phyloP scores from a whole-genome alignment of 2,329 filamentous ascomycete genomes.

The Beauveria sp. region DNA sequence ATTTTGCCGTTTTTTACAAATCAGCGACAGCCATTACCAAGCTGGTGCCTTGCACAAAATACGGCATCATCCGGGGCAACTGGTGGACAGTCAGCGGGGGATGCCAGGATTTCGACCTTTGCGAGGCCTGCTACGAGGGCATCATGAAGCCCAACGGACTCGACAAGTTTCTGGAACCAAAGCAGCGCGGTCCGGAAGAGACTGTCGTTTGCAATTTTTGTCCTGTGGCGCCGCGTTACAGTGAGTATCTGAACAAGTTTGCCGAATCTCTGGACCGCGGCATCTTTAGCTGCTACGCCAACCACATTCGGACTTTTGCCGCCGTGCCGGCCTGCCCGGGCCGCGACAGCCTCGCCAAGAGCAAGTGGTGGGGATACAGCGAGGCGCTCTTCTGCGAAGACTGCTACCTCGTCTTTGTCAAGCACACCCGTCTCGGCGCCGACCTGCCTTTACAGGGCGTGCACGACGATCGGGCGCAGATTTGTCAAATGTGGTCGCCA shows the following conservation, averaged over 20 bases:
- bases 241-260: conserved; percentile 19
- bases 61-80: conserved; percentile 23
- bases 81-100: conserved; percentile 26
- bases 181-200: conserved; percentile 12
- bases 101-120: conserved; percentile 20
- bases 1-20: conserved; percentile 22
- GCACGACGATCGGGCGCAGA: conserved; percentile 19
- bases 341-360: conserved; percentile 18
- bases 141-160: conserved; percentile 21
- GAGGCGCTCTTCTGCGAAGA: conserved; percentile 26
- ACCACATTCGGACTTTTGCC: conserved; percentile 24
- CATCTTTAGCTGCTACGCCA: conserved; percentile 22
- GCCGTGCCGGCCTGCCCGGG: conserved; percentile 22
- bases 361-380: conserved; percentile 28
- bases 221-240: conserved; percentile 18
- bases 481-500: conserved; percentile 31
- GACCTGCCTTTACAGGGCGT: conserved; percentile 20
- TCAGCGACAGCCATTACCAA: conserved; percentile 18
- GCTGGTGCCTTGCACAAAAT: conserved; percentile 20
- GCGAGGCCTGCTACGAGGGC: conserved; percentile 27
- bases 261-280: conserved; percentile 25
- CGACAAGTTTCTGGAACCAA: conserved; percentile 22
- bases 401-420: conserved; percentile 26
- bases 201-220: conserved; percentile 26
- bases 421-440: conserved; percentile 20